Evolutionary conservation across 108 stramenopile species (phyloP).

Genomic region (Nitzschia inconspicua): DNA sequence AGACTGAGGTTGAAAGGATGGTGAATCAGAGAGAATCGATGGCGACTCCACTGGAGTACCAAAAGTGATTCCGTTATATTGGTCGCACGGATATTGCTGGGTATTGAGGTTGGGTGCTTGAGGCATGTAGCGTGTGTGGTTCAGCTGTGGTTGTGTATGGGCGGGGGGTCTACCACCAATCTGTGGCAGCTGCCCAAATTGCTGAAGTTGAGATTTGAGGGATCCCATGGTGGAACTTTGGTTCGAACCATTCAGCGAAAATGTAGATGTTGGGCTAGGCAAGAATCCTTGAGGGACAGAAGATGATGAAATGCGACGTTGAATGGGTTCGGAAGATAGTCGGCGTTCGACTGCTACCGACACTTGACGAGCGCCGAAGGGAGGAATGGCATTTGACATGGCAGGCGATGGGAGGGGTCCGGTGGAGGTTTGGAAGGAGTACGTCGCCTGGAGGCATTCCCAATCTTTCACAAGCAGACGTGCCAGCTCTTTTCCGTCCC

Average conservation of each 20-base stretch:
- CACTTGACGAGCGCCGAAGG: too few species aligned
- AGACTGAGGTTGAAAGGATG: too few species aligned
- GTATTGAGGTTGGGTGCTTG: not conserved
- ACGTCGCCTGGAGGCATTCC: conserved; percentile 34
- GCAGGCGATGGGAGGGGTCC: not conserved
- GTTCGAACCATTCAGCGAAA: not conserved
- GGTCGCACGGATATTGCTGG: not conserved
- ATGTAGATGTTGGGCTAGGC: not conserved
- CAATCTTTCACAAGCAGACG: conserved; percentile 49
- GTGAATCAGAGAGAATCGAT: too few species aligned
- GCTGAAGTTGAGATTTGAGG: not conserved
- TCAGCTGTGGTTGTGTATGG: too few species aligned
- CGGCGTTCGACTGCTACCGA: not conserved
- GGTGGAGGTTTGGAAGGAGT: not conserved
- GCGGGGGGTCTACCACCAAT: conserved; percentile 8
- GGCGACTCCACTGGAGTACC: too few species aligned
- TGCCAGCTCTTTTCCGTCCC: conserved; percentile 41
- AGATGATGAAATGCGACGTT: not conserved
- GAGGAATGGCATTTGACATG: not conserved
- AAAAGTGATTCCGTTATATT: too few species aligned
- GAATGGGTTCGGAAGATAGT: not conserved
- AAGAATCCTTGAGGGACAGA: conserved; percentile 1
- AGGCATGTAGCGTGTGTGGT: conserved; percentile 9
- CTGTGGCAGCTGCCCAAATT: not conserved
- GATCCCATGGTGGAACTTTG: not conserved